These are phyloP conservation scores for Ehretia macrophylla DNA, from an alignment of 257 asterid genomes.

Conservation along the genomic window DNA sequence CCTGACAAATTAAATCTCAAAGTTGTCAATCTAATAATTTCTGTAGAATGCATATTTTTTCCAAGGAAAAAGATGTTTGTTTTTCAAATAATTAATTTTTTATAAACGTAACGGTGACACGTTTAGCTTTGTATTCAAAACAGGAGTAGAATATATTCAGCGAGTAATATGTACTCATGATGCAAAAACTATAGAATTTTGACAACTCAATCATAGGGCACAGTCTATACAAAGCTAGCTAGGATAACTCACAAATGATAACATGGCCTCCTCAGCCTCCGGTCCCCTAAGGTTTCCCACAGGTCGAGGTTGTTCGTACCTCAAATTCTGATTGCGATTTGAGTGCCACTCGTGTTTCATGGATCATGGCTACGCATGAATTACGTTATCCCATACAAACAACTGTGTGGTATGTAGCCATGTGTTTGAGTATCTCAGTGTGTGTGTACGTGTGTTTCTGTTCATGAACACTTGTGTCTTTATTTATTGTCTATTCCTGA, in stretches of 20 bases:
- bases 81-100: no score
- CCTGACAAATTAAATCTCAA: no score
- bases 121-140: no score
- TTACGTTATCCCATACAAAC: conserved; percentile 7
- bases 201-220: background rate
- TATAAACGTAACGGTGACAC: no score
- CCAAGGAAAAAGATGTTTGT: no score
- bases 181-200: background rate
- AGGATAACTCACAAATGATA: background rate
- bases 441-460: no score
- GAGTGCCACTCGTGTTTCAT: conserved; percentile 18
- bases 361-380: background rate
- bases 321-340: background rate
- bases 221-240: background rate
- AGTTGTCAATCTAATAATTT: no score
- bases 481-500: no score
- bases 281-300: background rate
- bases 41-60: no score
- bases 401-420: background rate
- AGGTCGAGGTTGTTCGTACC: background rate
- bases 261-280: background rate
- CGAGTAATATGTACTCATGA: background rate
- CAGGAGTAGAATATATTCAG: no score
- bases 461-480: no score
- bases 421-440: no score